Base-by-base conservation (phyloP, 2,329 filamentous ascomycete genomes). In the Neofusicoccum sp. region DNA sequence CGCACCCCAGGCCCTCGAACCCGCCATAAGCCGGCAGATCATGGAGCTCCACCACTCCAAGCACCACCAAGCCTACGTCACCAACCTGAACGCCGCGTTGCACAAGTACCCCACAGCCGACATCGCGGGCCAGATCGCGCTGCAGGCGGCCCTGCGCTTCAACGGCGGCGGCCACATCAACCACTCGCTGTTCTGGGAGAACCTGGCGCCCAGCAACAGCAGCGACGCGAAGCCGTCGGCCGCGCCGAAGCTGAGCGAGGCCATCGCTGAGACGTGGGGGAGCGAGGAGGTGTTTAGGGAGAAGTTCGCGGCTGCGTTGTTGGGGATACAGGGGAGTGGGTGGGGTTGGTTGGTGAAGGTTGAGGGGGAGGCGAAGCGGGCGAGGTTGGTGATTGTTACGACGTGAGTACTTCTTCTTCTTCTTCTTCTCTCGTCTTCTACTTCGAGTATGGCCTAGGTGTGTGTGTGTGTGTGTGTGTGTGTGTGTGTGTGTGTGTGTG, bases 141-240 rank as follows among this genome's bases (percentile, higher is more conserved):
- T 92, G n/a, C 88, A 90, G 70, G 80, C 83, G 16, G 85, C 85
- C 66, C 87, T 96, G 80, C 90, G 89, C 71, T 97, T 96, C 84
- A 92, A 96, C 76, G 93, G 90, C 54, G 93, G 93, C 47, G 93
- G 93, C 6, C 93, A 97, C 81, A 89, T 96, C 79, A 97, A 97
- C 81, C 93, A 97, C 82, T 88, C 87, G 0, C 86, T 97, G 39
- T 97, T 97, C 83, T 97, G 93, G 93, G 87, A 91, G 79, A 93
- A 92, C 76, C 84, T 96, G 16, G 78, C 85, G 0, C 90, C 90
- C 0, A 78, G 86, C 0, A 81, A 78, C 16, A 87, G 84, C 2
- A 67, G 81, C 0, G 85, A 88, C 6, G 83, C 90, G 1, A 80
- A 85, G 50, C 76, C 82, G 3, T 66, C 73, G 34, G 86, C 87